Evolutionary conservation across 441 rosid genomes (phyloP).

Genomic region (Jatropha multifida): DNA sequence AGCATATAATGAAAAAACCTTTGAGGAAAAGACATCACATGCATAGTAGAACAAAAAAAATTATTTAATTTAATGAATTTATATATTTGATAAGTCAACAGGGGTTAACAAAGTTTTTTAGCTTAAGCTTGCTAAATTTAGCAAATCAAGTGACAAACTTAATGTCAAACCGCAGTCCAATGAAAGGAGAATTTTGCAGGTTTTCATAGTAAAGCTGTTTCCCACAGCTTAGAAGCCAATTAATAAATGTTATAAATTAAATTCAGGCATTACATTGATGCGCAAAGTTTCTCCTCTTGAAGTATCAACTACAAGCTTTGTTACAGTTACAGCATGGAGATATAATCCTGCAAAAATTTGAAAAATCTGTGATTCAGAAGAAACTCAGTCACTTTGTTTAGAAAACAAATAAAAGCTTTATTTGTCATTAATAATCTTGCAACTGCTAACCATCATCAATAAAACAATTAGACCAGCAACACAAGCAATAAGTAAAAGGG

Average conservation of each 20-base stretch:
- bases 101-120: neutral
- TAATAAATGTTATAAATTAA: neutral
- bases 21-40: neutral
- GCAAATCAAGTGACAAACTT: neutral
- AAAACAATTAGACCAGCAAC: neutral
- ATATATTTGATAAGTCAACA: neutral
- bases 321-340: slow-evolving; percentile 77
- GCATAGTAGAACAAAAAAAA: neutral
- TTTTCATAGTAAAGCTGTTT: neutral
- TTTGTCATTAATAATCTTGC: neutral
- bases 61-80: neutral
- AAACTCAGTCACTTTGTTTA: neutral
- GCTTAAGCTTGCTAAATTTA: neutral
- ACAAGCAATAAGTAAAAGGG: too few species aligned
- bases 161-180: slow-evolving; percentile 2
- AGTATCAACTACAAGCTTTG: slow-evolving; percentile 89
- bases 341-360: slow-evolving; percentile 57
- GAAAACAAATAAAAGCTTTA: neutral
- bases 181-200: neutral
- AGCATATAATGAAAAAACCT: slow-evolving; percentile 2
- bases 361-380: neutral
- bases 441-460: neutral
- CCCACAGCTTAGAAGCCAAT: neutral
- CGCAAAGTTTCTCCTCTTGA: slow-evolving; percentile 90
- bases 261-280: slow-evolving; percentile 61